Conservation (phyloP, 352 stramenopile genomes). For the Globisporangium radiosum region DNA sequence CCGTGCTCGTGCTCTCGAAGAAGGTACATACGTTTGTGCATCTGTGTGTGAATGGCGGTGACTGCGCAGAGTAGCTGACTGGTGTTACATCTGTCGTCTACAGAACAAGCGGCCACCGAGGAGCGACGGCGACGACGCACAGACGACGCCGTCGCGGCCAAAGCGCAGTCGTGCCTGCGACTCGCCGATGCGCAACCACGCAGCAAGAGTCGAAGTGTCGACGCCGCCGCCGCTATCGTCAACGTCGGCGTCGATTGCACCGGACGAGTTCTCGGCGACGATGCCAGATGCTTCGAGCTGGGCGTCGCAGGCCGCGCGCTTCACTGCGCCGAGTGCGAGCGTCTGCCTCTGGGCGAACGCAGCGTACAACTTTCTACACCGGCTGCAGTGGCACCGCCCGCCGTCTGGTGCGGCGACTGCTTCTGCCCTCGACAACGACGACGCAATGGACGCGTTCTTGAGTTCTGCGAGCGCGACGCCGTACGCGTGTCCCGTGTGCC, state of each 20-base stretch:
- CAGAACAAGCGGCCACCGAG: constrained; percentile 69
- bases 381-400: constrained; percentile 53
- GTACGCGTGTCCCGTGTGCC: constrained; percentile 48
- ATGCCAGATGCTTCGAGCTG: constrained; percentile 20
- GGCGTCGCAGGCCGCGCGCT: constrained; percentile 27
- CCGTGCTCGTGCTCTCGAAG: constrained; percentile 61
- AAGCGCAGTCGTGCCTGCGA: constrained; percentile 43
- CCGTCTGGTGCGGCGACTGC: constrained; percentile 7
- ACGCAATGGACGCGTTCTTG: constrained; percentile 37
- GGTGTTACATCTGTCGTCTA: background rate
- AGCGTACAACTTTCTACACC: constrained; percentile 63
- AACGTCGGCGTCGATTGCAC: constrained; percentile 1
- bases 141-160: constrained; percentile 15
- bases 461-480: constrained; percentile 18
- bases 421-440: constrained; percentile 13
- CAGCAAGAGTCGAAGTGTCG: background rate
- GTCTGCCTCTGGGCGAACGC: constrained; percentile 70
- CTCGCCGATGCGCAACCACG: background rate
- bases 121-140: constrained; percentile 25
- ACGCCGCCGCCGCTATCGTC: constrained; percentile 1
- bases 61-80: background rate
- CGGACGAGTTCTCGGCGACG: constrained; percentile 24
- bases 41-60: background rate
- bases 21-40: constrained; percentile 23
- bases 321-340: constrained; percentile 38